Evolutionary conservation across 2,329 filamentous ascomycete genomes (phyloP), one percentile per base, ranked within the genome.

Genomic region (Arthrocladium fulminans): DNA sequence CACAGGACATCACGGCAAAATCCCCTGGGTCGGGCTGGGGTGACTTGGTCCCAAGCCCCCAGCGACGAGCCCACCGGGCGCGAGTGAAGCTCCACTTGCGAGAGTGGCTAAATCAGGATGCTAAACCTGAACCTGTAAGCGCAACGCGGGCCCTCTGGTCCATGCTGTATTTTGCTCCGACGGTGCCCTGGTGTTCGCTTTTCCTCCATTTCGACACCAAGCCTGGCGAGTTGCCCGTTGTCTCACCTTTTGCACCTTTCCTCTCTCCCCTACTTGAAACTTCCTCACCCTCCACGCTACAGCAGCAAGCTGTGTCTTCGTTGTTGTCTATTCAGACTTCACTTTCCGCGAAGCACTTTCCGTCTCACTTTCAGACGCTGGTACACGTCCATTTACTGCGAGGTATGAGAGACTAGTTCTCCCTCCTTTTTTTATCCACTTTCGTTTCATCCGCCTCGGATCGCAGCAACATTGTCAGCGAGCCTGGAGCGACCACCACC

Each of bases 391-490:
- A 48, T 50, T 48, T 17, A 15, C 10, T 22, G 48, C 27, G 32
- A 35, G 32, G 32, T 35, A n/a, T 35, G 53, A 54, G 56, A 57
- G 54, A 51, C 56, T 56, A 58, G 56, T 49, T 54, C 42, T 55
- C 56, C 54, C 54, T 55, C 53, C 50, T 51, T 39, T 39, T n/a
- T 39, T 32, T 54, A 53, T 52, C 54, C 54, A 58, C 56, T 53
- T 55, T 59, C 56, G 56, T 59, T 59, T 59, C 56, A 57, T 44
- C 55, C 45, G 46, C 20, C 53, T 54, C 54, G 56, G 53, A 52
- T 56, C 47, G 49, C 40, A 43, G 38, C 34, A 50, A 55, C 51
- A 51, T 57, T 51, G 12, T 17, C 42, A 17, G 20, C 45, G 35
- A 41, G 4, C 15, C 27, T 8, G 20, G 55, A 54, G 52, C 49